Conservation (phyloP, 169 alveolate species). For the Plasmodium gonderi region DNA sequence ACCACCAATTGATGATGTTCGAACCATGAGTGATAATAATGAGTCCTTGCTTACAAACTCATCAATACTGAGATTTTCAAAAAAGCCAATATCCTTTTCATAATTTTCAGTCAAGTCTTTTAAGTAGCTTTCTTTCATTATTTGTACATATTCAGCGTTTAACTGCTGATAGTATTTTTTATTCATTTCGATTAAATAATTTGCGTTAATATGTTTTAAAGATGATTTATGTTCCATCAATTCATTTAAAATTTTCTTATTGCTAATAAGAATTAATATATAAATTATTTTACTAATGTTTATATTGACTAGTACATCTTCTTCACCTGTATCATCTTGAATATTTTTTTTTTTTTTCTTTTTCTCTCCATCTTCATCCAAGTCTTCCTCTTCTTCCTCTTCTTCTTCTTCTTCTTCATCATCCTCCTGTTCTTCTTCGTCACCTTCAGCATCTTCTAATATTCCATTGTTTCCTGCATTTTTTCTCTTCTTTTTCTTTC, state of each 20-base stretch:
- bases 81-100: conserved; percentile 21
- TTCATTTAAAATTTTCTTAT: conserved; percentile 25
- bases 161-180: conserved; percentile 37
- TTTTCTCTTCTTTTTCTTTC: background rate
- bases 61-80: background rate
- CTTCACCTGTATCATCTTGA: background rate
- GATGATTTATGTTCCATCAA: background rate
- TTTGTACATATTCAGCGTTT: conserved; percentile 14
- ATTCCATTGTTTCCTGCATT: background rate
- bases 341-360: conserved; percentile 16
- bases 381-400: conserved; percentile 25
- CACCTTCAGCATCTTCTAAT: background rate
- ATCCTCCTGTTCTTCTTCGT: background rate
- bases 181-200: conserved; percentile 35
- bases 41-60: conserved; percentile 2
- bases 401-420: background rate
- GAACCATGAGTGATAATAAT: background rate
- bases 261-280: conserved; percentile 23
- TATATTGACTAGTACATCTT: conserved; percentile 42
- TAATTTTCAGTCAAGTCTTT: conserved; percentile 26
- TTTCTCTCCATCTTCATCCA: conserved; percentile 1
- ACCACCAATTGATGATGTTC: background rate
- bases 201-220: background rate
- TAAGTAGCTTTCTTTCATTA: conserved; percentile 11
- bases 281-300: conserved; percentile 46